These are phyloP conservation scores for Saccharomycopsis capsularis DNA, from an alignment of 805 yeast genomes.

Conservation along the genomic window DNA sequence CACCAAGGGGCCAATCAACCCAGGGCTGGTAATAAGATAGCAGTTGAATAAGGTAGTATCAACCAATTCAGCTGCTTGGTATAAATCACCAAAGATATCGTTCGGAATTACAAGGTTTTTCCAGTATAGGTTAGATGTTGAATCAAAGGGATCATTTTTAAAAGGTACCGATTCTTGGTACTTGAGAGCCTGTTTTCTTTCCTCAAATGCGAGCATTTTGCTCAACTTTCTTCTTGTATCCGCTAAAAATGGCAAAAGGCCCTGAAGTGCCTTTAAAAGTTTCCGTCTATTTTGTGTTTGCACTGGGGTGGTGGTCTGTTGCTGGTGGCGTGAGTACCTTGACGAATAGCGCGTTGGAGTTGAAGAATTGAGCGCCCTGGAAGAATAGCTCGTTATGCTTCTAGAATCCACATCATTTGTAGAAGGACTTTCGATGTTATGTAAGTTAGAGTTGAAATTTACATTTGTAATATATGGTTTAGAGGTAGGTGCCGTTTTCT, in stretches of 20 bases:
- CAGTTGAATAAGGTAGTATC: conserved; percentile 77
- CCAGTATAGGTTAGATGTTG: conserved; percentile 25
- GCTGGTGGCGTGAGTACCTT: conserved; percentile 2
- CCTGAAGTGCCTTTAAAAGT: conserved; percentile 25
- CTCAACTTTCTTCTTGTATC: conserved; percentile 42
- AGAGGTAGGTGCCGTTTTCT: neutral
- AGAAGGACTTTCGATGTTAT: too few species aligned
- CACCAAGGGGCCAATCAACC: conserved; percentile 75
- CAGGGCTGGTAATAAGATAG: conserved; percentile 60
- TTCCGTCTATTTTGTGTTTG: conserved; percentile 4
- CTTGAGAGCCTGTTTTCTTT: conserved; percentile 16
- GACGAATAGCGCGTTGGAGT: neutral
- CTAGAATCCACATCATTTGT: neutral
- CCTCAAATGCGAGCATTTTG: conserved; percentile 25
- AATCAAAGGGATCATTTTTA: too few species aligned
- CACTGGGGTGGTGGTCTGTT: neutral
- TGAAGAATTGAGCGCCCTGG: neutral
- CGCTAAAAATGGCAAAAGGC: conserved; percentile 38
- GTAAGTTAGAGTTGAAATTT: too few species aligned
- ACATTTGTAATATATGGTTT: too few species aligned
- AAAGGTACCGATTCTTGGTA: neutral
- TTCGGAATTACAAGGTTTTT: conserved; percentile 24
- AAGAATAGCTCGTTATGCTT: neutral
- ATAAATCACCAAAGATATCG: conserved; percentile 27
- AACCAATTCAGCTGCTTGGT: conserved; percentile 39